Percentiles rank a stretch among this genome's conserved stretches.
Evolutionary conservation across 1,139 yeast species (phyloP).

Genomic region (Candida sp.): DNA sequence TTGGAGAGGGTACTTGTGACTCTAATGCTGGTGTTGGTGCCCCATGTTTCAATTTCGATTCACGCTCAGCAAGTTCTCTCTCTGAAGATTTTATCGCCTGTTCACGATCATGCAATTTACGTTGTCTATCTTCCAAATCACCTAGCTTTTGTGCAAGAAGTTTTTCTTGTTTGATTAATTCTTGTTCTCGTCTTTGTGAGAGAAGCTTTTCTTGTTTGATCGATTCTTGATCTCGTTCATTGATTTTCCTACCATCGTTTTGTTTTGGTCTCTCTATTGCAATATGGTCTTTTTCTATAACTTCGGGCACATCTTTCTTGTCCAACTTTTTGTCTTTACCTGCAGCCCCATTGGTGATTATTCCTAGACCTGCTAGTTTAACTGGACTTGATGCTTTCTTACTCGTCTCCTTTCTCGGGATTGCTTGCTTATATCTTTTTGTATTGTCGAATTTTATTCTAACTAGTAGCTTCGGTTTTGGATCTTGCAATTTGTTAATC

Average conservation of each 20-base stretch:
- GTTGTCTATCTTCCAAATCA: slow-evolving; percentile 7
- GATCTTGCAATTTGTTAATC: slow-evolving; percentile 26
- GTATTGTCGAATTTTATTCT: slow-evolving; percentile 22
- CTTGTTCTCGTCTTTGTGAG: not conserved
- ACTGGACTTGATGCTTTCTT: not conserved
- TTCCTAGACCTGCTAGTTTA: slow-evolving; percentile 21
- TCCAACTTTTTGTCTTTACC: not conserved
- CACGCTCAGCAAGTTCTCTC: slow-evolving; percentile 7
- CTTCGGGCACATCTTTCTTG: not conserved
- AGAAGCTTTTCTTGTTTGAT: not conserved
- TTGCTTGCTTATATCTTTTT: slow-evolving; percentile 12
- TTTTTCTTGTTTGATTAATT: slow-evolving; percentile 1
- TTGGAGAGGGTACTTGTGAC: slow-evolving; percentile 3
- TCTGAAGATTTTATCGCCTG: not conserved
- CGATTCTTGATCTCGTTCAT: not conserved
- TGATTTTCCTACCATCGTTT: not conserved
- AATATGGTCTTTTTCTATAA: no score
- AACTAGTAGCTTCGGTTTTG: slow-evolving; percentile 28
- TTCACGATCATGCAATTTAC: slow-evolving; percentile 5
- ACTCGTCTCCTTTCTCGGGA: not conserved
- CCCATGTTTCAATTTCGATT: slow-evolving; percentile 8
- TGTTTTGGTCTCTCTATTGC: not conserved
- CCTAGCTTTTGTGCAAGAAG: slow-evolving; percentile 1
- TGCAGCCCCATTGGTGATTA: slow-evolving; percentile 8
- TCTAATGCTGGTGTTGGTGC: no score